phyloP scores from a whole-genome alignment of 169 alveolate species.

The Fabrea salina region DNA sequence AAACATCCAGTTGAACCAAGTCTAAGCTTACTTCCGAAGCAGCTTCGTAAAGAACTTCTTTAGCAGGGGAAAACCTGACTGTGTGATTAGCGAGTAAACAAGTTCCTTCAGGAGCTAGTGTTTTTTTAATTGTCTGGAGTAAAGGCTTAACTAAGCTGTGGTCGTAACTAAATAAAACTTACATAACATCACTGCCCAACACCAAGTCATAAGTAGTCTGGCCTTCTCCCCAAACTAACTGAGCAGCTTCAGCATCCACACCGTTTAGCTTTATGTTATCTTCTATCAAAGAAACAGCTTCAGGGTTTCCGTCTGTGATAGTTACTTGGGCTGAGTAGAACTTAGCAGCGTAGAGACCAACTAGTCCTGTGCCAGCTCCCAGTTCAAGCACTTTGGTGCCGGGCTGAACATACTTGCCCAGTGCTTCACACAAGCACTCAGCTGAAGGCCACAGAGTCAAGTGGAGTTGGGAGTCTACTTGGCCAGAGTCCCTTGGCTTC shows the following conservation, averaged over 20 bases:
- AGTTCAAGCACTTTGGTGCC: conserved; percentile 21
- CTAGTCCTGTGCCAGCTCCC: conserved; percentile 39
- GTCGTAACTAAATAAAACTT: neutral
- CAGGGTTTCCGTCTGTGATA: conserved; percentile 32
- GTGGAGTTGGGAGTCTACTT: conserved; percentile 7
- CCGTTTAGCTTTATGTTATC: conserved; percentile 8
- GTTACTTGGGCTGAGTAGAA: neutral
- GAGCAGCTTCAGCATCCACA: neutral
- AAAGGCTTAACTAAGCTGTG: neutral
- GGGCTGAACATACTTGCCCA: neutral
- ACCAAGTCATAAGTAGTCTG: neutral
- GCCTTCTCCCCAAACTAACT: conserved; percentile 22
- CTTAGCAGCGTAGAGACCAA: conserved; percentile 9
- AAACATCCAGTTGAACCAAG: no score
- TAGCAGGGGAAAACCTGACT: neutral
- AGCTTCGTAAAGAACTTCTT: neutral
- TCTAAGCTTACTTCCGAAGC: neutral
- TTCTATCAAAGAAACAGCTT: conserved; percentile 19
- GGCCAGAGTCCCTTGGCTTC: conserved; percentile 23
- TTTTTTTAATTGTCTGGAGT: neutral
- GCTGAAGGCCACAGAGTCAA: conserved; percentile 23
- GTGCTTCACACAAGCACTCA: neutral
- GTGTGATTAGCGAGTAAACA: neutral
- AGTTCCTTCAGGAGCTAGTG: neutral
- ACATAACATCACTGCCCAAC: conserved; percentile 13